phyloP scores from a whole-genome alignment of 306 rosid genomes.

The Cucurbita moschata region DNA sequence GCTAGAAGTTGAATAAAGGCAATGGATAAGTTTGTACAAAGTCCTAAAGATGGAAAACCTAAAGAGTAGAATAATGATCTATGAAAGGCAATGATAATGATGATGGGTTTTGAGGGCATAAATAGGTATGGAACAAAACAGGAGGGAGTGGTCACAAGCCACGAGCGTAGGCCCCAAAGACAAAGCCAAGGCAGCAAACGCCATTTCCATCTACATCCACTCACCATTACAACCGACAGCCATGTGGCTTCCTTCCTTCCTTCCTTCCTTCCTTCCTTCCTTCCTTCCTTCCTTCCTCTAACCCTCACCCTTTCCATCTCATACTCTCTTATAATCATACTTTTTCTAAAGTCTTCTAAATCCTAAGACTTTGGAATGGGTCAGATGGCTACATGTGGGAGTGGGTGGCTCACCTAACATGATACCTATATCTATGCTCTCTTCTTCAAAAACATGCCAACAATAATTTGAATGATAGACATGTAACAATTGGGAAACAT shows the following conservation, averaged over 20 bases:
- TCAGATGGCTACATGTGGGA: neutral
- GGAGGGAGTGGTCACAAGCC: neutral
- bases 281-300: neutral
- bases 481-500: neutral
- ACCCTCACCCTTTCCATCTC: neutral
- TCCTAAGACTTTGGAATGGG: constrained; percentile 3
- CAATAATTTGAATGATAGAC: neutral
- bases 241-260: neutral
- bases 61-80: neutral
- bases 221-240: neutral
- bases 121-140: neutral
- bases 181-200: neutral
- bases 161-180: constrained; percentile 6
- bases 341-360: neutral
- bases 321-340: neutral
- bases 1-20: too few relatives aligned
- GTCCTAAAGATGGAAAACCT: too few relatives aligned
- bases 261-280: neutral
- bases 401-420: neutral
- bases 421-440: neutral
- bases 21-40: too few relatives aligned
- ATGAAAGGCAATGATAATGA: neutral
- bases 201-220: neutral
- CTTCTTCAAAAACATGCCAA: neutral
- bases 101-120: neutral